Base-by-base conservation (phyloP, 148 eudicot genomes). In the Dianthus caryophyllus region DNA sequence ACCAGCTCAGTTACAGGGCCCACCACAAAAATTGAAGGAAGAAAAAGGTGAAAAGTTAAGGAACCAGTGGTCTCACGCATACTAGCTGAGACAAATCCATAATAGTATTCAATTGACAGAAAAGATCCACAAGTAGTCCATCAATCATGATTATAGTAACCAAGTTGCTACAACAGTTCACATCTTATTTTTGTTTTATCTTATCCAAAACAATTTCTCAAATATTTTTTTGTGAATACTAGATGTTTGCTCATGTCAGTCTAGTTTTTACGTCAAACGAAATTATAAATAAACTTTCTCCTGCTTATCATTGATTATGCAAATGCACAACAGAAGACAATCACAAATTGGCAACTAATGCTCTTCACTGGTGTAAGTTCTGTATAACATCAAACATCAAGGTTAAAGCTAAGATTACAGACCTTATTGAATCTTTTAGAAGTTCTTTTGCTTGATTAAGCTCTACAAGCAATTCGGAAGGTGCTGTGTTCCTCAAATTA, bases 341-440 rank as follows among this genome's bases (percentile, higher is more conserved):
- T 33, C 47, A 31, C 59, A 51, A 66, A 49, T 51, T 50, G n/a
- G 11, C 31, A 67, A 54, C 49, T 41, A 53, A 8, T 14, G 69
- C 7, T n/a, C 31, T 29, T 16, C 16, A 29, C 21, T 24, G 48
- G 9, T 61, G 26, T 41, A 62, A 21, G 18, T 43, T 41, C 31
- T 44, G 33, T 33, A 16, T 31, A 59, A 18, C n/a, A 38, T 56
- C 29, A 56, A 56, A 33, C 64, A 59, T 18, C 41, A 30, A 33
- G 11, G 57, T 53, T 67, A 36, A 56, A 54, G 57, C 50, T 31
- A 50, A 74, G 20, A 31, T 21, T 25, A 76, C 76, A 83, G 59
- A 92, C 98, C 98, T 89, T 69, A 76, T 74, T 57, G 96, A 79
- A 52, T 82, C 73, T 47, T 39, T 62, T 31, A 92, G 65, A 71